phyloP scores from a whole-genome alignment of 495 filamentous ascomycete species.

The Xylaria cubensis region DNA sequence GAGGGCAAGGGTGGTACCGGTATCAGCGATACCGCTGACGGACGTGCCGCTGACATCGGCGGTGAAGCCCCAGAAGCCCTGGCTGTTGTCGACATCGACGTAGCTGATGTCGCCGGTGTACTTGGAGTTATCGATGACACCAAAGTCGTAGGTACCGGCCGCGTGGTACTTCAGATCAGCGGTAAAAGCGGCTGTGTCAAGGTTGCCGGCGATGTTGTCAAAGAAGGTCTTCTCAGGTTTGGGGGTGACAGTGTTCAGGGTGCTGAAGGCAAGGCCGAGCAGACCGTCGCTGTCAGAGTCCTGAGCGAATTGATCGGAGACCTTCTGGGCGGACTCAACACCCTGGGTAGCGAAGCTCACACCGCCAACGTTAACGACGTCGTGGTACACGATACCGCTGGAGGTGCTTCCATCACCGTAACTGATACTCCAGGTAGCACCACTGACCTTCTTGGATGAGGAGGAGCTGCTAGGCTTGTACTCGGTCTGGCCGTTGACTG shows the following conservation, averaged over 20 bases:
- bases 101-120: constrained; percentile 71
- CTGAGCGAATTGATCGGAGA: constrained; percentile 64
- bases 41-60: constrained; percentile 42
- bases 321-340: constrained; percentile 68
- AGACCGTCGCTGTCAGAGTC: constrained; percentile 71
- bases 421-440: constrained; percentile 66
- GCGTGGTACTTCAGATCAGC: constrained; percentile 68
- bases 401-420: constrained; percentile 75
- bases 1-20: constrained; percentile 74
- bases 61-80: constrained; percentile 77
- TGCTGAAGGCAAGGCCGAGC: constrained; percentile 75
- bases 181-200: constrained; percentile 68
- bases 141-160: constrained; percentile 75
- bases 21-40: constrained; percentile 62
- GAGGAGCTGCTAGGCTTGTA: constrained; percentile 59
- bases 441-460: constrained; percentile 55
- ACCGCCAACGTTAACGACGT: constrained; percentile 70
- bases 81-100: constrained; percentile 59
- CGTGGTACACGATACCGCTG: constrained; percentile 70
- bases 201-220: constrained; percentile 64
- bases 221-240: constrained; percentile 71
- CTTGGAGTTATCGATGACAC: constrained; percentile 67
- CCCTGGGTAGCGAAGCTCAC: constrained; percentile 67
- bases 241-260: constrained; percentile 72
- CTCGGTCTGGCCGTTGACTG: constrained; percentile 53